These are phyloP conservation scores for Diophrys appendiculata DNA, from an alignment of 73 alveolate genomes.

Conservation along the genomic window DNA sequence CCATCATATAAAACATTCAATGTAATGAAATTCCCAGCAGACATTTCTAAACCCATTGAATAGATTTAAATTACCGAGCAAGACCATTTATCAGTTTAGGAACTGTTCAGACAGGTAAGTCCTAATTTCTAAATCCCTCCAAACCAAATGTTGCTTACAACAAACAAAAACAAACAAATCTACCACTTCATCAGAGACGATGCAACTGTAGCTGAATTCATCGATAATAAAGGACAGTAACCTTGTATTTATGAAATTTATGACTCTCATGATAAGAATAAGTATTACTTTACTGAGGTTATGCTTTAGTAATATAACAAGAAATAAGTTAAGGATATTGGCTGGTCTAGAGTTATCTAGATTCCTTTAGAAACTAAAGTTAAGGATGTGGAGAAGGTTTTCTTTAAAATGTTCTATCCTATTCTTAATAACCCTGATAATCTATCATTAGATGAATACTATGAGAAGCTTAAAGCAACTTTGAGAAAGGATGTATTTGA, in stretches of 20 bases:
- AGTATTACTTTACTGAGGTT: not conserved
- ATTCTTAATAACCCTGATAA: not conserved
- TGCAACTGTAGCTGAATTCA: not conserved
- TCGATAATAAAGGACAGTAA: not conserved
- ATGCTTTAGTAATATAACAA: no score
- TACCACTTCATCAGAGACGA: not conserved
- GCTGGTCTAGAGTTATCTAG: no score
- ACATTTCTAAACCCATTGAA: not conserved
- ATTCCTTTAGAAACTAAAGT: no score
- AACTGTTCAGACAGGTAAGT: not conserved
- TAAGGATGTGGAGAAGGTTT: no score
- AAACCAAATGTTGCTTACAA: not conserved
- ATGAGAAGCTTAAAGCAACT: not conserved
- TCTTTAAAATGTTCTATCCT: no score
- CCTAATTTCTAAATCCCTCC: not conserved
- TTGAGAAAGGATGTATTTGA: not conserved
- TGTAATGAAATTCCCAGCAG: not conserved
- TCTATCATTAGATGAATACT: not conserved
- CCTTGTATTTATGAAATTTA: not conserved
- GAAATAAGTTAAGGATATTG: no score
- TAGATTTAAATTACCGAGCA: not conserved
- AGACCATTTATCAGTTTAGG: not conserved
- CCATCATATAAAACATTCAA: conserved; percentile 8
- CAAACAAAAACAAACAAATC: not conserved
- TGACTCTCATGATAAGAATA: not conserved